Base-by-base conservation (phyloP, 2,329 filamentous ascomycete species). In the Xylaria sp. region DNA sequence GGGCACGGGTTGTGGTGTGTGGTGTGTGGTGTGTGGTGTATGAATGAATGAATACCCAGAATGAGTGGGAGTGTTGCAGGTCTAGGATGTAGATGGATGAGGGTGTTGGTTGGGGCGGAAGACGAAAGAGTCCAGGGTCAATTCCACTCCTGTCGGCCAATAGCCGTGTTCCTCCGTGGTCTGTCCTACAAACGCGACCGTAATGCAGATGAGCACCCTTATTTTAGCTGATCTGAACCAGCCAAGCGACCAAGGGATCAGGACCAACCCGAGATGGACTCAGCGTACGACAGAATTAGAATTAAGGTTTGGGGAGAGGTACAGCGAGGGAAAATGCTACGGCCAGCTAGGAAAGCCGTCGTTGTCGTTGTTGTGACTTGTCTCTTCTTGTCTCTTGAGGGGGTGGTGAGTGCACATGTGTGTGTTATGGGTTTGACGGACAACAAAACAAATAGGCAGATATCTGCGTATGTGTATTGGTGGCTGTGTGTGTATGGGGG, bases 141-240 rank as follows among this genome's bases (percentile, higher is more conserved):
- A 52, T 50, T 51, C 29, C 26, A 44, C 44, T 50, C 49, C 50
- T 46, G 44, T 52, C 46, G 48, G 51, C 53, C 53, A 60, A 62
- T 60, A 44, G 46, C 50, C 44, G 50, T 40, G 46, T 51, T 50
- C 26, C 21, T 50, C 21, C 41, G 40, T 21, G 40, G 49, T 48
- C 52, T 50, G 62, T 62, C 51, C 53, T 62, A 56, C 59, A 61
- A 63, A 60, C 59, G 59, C 60, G 59, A 59, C 62, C 60, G 60
- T 42, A 21, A 19, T 24, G 38, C 20, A 38, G 38, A 37, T 20
- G 39, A 26, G 8, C 8, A 39, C 21, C 37, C 34, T 21, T 47
- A 21, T 20, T 20, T 47, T 37, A 39, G 11, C 22, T 39, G 44
- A 34, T 44, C 42, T 13, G 29, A 34, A 34, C 29, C 29, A 34